Percentiles rank a stretch among this genome's conserved stretches.
phyloP scores from a whole-genome alignment of 306 rosid genomes.

The Carpinus viminea region DNA sequence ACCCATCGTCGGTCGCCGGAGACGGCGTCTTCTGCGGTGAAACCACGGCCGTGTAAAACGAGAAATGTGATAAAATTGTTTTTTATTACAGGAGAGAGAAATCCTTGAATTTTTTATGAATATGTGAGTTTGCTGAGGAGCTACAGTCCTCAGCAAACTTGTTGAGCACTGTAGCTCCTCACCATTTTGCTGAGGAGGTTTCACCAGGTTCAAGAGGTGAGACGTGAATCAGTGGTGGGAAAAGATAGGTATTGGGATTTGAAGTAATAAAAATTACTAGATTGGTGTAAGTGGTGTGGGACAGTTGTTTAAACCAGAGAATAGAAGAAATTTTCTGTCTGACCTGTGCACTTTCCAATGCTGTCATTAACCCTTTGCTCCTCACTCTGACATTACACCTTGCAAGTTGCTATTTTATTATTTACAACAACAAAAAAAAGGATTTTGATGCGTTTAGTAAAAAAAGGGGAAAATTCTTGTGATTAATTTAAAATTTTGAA shows the following conservation, averaged over 20 bases:
- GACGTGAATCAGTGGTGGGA: constrained; percentile 17
- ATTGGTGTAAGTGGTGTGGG: constrained; percentile 27
- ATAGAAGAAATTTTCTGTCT: constrained; percentile 45
- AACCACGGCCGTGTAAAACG: too few species aligned
- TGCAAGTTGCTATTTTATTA: constrained; percentile 24
- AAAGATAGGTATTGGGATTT: constrained; percentile 68
- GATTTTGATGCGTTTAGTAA: too few species aligned
- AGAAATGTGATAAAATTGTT: too few species aligned
- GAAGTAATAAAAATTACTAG: constrained; percentile 41
- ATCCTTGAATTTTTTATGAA: too few species aligned
- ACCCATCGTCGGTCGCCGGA: too few species aligned
- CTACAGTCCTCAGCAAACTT: too few species aligned
- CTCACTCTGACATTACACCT: constrained; percentile 21
- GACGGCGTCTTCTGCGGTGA: too few species aligned
- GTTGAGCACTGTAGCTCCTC: too few species aligned
- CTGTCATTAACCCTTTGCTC: constrained; percentile 29
- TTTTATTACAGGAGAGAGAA: too few species aligned
- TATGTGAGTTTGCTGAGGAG: too few species aligned
- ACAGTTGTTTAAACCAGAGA: constrained; percentile 26
- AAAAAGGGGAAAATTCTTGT: background rate
- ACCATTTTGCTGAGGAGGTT: too few species aligned
- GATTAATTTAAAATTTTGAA: constrained; percentile 15
- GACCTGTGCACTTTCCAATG: constrained; percentile 53
- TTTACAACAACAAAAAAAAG: background rate
- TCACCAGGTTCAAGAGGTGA: constrained; percentile 17